Percentiles rank a stretch among this genome's conserved stretches.
Conservation (phyloP, 352 stramenopile species). For the Phytopythium mirpurense region DNA sequence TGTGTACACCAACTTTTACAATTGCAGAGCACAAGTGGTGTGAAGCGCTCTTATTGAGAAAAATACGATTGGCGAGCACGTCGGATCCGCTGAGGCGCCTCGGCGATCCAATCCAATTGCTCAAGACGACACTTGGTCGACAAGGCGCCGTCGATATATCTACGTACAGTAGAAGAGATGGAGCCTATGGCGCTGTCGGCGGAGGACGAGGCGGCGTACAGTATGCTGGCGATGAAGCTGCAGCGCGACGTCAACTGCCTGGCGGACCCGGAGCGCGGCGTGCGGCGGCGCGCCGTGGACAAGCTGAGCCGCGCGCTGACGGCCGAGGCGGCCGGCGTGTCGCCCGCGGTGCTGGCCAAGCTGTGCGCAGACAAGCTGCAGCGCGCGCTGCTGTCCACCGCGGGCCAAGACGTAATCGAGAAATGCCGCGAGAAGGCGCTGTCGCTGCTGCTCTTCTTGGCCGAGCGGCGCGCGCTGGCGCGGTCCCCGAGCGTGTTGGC, state of each 20-base stretch:
- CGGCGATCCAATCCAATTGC: neutral
- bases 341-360: conserved; percentile 27
- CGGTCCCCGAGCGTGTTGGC: conserved; percentile 30
- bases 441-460: conserved; percentile 49
- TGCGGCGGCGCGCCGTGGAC: conserved; percentile 67
- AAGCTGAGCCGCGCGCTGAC: conserved; percentile 56
- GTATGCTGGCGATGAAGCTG: conserved; percentile 71
- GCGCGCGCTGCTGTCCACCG: conserved; percentile 41
- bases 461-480: conserved; percentile 40
- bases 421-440: conserved; percentile 76
- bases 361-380: conserved; percentile 43
- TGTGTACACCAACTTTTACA: too few relatives aligned
- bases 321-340: conserved; percentile 33
- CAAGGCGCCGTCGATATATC: too few relatives aligned
- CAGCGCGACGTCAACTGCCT: conserved; percentile 84
- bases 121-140: too few relatives aligned
- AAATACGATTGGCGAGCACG: neutral
- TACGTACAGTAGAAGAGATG: too few relatives aligned
- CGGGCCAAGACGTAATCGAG: conserved; percentile 50
- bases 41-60: neutral
- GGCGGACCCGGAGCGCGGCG: conserved; percentile 53
- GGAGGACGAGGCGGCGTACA: conserved; percentile 48
- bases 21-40: too few relatives aligned
- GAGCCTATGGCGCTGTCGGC: conserved; percentile 31
- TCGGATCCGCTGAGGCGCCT: neutral